These are phyloP conservation scores for Rhynchospora breviuscula DNA, from an alignment of 176 grass and related monocot genomes.

Conservation along the genomic window DNA sequence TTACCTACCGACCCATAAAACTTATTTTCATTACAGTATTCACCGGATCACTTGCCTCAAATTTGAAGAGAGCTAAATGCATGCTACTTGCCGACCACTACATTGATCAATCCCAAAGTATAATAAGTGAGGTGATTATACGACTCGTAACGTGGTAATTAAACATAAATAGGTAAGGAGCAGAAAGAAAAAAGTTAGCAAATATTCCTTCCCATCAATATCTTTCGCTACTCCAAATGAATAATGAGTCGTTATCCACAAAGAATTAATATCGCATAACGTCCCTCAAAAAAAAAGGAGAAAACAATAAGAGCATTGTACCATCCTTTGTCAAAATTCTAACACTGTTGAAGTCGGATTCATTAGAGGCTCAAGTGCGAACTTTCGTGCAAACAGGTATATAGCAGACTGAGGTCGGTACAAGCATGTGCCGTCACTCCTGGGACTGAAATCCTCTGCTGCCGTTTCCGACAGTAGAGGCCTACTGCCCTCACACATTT, in stretches of 20 bases:
- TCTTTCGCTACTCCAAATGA: slow-evolving; percentile 13
- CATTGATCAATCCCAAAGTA: too few species aligned
- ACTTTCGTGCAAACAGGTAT: slow-evolving; percentile 54
- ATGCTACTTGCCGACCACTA: too few species aligned
- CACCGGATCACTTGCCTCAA: too few species aligned
- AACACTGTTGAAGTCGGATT: slow-evolving; percentile 52
- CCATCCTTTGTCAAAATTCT: slow-evolving; percentile 44
- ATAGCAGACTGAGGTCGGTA: slow-evolving; percentile 51
- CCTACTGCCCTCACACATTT: too few species aligned
- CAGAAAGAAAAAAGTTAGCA: not conserved
- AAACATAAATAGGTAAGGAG: not conserved
- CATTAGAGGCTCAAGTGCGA: slow-evolving; percentile 53
- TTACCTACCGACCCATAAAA: too few species aligned
- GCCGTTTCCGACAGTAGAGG: too few species aligned
- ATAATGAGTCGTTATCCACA: slow-evolving; percentile 28
- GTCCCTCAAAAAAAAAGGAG: slow-evolving; percentile 9
- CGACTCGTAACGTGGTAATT: too few species aligned
- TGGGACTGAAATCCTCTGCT: too few species aligned
- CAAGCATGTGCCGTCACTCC: slow-evolving; percentile 38
- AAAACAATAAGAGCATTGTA: not conserved
- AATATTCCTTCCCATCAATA: slow-evolving; percentile 23
- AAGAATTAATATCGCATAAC: slow-evolving; percentile 17
- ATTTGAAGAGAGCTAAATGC: too few species aligned
- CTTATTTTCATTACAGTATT: too few species aligned
- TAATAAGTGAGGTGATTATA: too few species aligned